These are phyloP conservation scores for Irpex sp. DNA, from an alignment of 1,284 basidiomycete species.

Conservation along the genomic window DNA sequence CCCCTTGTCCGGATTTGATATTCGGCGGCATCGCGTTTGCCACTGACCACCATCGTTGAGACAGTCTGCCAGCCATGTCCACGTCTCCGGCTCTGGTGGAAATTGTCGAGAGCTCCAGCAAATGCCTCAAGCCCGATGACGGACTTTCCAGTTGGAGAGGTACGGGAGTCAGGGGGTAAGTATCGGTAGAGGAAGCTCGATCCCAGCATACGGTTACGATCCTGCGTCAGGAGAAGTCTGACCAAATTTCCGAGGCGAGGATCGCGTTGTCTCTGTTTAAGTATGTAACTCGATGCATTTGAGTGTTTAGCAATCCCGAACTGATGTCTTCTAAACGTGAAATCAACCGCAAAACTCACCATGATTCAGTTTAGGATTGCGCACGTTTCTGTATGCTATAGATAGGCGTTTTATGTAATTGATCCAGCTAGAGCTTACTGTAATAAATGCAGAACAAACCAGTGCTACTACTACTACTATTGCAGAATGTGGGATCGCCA, in stretches of 20 bases:
- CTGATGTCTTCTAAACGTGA: background rate
- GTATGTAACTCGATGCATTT: background rate
- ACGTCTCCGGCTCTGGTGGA: background rate
- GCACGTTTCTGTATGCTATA: conserved; percentile 28
- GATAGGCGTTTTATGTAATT: conserved; percentile 16
- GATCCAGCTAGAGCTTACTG: background rate
- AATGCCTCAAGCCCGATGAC: no score
- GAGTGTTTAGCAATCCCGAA: background rate
- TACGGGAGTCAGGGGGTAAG: background rate
- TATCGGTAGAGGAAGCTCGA: background rate
- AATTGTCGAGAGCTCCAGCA: background rate
- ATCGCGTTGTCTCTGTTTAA: conserved; percentile 16
- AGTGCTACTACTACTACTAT: conserved; percentile 29
- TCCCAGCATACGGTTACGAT: conserved; percentile 1
- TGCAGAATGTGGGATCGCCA: conserved; percentile 4
- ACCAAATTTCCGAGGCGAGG: conserved; percentile 16
- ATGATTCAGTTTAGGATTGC: conserved; percentile 21
- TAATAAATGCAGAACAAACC: conserved; percentile 22
- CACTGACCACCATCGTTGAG: no score
- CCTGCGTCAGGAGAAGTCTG: conserved; percentile 13
- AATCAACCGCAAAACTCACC: background rate
- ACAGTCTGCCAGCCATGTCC: background rate
- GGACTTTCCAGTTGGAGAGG: background rate
- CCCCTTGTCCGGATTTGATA: no score
- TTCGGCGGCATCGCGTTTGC: no score